Conservation (phyloP, 2,329 filamentous ascomycete species). For the Ophiostoma tasmaniense region DNA sequence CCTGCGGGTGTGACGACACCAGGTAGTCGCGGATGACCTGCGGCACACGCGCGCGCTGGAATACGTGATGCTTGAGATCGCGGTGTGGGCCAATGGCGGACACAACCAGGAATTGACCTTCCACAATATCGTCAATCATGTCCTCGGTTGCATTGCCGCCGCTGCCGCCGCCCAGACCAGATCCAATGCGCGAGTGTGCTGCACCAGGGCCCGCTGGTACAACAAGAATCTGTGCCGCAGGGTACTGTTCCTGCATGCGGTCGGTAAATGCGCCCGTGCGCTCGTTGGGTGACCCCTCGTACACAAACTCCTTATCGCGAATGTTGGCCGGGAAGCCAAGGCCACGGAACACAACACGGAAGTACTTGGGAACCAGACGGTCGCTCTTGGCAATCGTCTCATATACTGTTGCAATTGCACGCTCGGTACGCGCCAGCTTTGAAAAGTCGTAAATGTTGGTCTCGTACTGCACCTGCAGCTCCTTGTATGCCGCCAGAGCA, state of each 20-base stretch:
- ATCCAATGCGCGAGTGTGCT: constrained; percentile 12
- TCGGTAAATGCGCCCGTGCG: constrained; percentile 76
- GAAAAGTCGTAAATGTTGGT: constrained; percentile 81
- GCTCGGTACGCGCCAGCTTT: constrained; percentile 80
- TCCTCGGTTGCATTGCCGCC: constrained; percentile 41
- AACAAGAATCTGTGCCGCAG: constrained; percentile 66
- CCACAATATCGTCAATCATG: constrained; percentile 58
- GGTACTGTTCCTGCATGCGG: constrained; percentile 85
- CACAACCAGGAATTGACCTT: constrained; percentile 84
- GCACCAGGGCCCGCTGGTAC: constrained; percentile 13
- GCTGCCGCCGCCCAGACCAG: neutral
- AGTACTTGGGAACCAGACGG: constrained; percentile 72
- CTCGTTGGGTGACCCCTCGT: constrained; percentile 72
- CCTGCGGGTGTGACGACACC: constrained; percentile 65
- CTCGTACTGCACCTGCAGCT: constrained; percentile 88
- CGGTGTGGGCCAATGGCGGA: constrained; percentile 74
- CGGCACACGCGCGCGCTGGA: constrained; percentile 77
- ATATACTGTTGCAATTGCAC: constrained; percentile 86
- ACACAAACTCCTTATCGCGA: constrained; percentile 86
- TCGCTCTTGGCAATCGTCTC: constrained; percentile 80
- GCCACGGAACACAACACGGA: constrained; percentile 82
- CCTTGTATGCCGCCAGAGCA: constrained; percentile 78
- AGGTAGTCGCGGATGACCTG: constrained; percentile 80
- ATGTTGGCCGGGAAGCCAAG: constrained; percentile 75
- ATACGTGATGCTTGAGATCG: constrained; percentile 73